Evolutionary conservation across 2,329 filamentous ascomycete genomes (phyloP), one percentile per base, ranked within the genome.

Genomic region (Aureobasidium musti): DNA sequence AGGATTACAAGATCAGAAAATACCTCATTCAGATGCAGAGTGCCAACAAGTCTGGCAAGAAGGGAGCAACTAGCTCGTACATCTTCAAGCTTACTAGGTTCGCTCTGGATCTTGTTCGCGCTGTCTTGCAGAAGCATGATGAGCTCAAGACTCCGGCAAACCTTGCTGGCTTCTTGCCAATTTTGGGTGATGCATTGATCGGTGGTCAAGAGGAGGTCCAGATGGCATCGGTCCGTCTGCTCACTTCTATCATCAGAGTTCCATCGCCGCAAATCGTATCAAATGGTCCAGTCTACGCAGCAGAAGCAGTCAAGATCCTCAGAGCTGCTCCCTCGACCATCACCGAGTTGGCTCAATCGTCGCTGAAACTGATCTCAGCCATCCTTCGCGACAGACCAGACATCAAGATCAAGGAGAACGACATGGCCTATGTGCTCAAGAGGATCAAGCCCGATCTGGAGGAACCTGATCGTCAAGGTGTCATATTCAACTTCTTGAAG

Each of bases 401-500:
- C 70, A 87, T 95, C 5, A 81, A 85, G 21, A 83, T 98, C 73
- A 92, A 91, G 76, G 91, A 97, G 70, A 87, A 87, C 3, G 90
- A 93, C 50, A 81, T 98, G 23, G 92, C 95, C 52, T 89, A 92
- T 76, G 81, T 99, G 2, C 86, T 98, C 4, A 87, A 88, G 69
- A 90, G 91, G 67, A 82, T 98, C 61, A 90, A 92, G 72, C 88
- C 92, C 33, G 94, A 98, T 73, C 84, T 99, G 56, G 96, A 96
- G 35, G 92, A 98, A 75, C 92, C 94, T 4, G 89, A 97, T 70
- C 89, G 93, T 68, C 91, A 97, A 69, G 93, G 96, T 71, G 87
- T 97, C 49, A 95, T 92, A 0, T 99, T 99, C 81, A 96, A 91
- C 74, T 98, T 99, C 78, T 80, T 99, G 67, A 89, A 93, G 49